Conservation (phyloP, 176 grass and related monocot genomes). For the Oryza coarctata region DNA sequence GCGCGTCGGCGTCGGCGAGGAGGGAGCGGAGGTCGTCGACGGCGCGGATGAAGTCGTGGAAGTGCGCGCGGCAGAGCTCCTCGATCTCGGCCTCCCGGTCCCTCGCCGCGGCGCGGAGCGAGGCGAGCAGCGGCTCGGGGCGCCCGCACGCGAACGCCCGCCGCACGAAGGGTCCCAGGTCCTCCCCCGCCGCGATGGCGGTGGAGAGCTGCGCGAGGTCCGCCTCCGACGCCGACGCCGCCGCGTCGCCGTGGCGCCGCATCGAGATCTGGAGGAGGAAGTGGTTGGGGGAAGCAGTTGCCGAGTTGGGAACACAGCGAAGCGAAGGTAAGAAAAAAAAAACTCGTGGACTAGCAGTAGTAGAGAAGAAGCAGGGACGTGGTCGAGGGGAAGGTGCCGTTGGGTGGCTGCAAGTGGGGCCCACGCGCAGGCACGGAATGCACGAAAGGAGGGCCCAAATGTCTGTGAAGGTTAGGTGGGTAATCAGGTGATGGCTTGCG, state of each 20-base stretch:
- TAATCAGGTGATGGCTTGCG: neutral
- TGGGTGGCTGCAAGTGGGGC: conserved; percentile 34
- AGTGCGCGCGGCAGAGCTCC: conserved; percentile 91
- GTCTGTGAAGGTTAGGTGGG: neutral
- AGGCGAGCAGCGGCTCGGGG: conserved; percentile 60
- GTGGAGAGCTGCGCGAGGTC: conserved; percentile 64
- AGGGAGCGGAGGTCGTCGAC: conserved; percentile 97
- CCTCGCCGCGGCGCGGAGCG: conserved; percentile 47
- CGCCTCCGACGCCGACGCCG: conserved; percentile 33
- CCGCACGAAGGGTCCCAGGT: conserved; percentile 80
- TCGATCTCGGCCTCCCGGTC: conserved; percentile 74
- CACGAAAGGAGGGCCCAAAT: neutral
- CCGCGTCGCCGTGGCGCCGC: conserved; percentile 49
- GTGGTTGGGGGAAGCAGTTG: conserved; percentile 22
- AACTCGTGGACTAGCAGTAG: neutral
- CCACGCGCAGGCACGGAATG: neutral
- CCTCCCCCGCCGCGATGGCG: conserved; percentile 73
- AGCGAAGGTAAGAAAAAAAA: neutral
- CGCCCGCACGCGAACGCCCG: conserved; percentile 66
- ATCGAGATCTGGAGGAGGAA: conserved; percentile 42
- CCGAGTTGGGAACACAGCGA: conserved; percentile 3
- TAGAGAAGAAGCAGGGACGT: neutral
- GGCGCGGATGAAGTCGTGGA: conserved; percentile 92
- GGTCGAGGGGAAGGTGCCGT: conserved; percentile 11
- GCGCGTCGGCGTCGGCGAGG: conserved; percentile 79